Conservation (phyloP, 805 yeast species). For the Diddensiella transvaalensis region DNA sequence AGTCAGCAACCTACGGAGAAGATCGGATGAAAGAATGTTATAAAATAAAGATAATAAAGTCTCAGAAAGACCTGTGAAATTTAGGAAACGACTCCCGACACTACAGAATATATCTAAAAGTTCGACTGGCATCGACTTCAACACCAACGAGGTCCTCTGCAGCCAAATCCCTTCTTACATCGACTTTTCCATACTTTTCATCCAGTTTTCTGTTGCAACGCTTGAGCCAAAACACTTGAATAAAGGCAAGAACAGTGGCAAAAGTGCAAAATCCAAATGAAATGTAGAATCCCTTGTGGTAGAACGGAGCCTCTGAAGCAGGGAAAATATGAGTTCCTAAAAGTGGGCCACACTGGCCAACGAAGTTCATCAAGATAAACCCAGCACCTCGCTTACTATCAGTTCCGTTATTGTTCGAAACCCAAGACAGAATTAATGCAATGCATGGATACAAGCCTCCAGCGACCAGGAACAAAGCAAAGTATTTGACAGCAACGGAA, state of each 20-base stretch:
- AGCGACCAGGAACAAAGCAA: constrained; percentile 24
- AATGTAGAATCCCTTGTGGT: constrained; percentile 20
- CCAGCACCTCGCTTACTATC: constrained; percentile 27
- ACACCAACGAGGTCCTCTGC: constrained; percentile 6
- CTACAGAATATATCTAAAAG: constrained; percentile 12
- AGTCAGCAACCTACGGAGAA: too few species aligned
- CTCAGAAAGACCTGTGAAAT: too few species aligned
- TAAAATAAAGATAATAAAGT: too few species aligned
- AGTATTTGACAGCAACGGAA: constrained; percentile 22
- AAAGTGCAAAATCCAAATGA: constrained; percentile 15
- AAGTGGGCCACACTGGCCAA: constrained; percentile 31
- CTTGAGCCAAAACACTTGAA: constrained; percentile 6
- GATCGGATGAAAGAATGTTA: too few species aligned
- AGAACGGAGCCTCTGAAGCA: constrained; percentile 18
- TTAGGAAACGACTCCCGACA: too few species aligned
- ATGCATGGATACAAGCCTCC: constrained; percentile 27
- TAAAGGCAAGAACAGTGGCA: constrained; percentile 15
- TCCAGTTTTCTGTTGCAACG: constrained; percentile 15
- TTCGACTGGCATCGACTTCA: constrained; percentile 13
- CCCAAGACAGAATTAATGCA: constrained; percentile 25
- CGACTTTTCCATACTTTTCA: constrained; percentile 13
- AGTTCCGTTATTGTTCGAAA: constrained; percentile 26
- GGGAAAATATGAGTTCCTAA: constrained; percentile 28
- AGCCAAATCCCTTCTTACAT: constrained; percentile 2
- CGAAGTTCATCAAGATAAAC: constrained; percentile 24